Conservation (phyloP, 768 basidiomycete genomes). For the Russula abietina region DNA sequence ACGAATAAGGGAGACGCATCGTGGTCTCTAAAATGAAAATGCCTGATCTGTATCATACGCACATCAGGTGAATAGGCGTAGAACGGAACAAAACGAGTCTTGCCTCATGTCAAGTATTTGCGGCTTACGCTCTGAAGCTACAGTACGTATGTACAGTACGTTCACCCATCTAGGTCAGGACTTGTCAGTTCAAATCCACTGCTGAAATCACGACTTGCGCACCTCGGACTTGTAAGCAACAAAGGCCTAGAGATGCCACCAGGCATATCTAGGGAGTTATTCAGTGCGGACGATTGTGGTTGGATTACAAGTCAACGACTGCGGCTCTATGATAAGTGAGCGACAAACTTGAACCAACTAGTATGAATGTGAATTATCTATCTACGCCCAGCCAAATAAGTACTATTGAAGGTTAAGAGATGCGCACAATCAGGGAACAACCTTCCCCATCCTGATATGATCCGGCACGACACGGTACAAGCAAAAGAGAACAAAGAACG, state of each 20-base stretch:
- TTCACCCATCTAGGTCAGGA: background rate
- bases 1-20: background rate
- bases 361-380: slow-evolving; percentile 10
- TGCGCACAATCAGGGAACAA: background rate
- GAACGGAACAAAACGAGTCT: background rate
- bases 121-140: background rate
- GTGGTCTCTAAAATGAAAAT: background rate
- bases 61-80: background rate
- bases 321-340: slow-evolving; percentile 8
- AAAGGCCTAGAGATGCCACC: background rate
- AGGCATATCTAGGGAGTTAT: background rate
- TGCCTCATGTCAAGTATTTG: background rate
- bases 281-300: background rate
- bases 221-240: slow-evolving; percentile 6
- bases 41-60: background rate
- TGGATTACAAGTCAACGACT: slow-evolving; percentile 11
- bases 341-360: slow-evolving; percentile 6
- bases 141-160: background rate
- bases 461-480: background rate
- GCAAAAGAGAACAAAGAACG: background rate
- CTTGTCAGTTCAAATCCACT: background rate
- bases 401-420: background rate
- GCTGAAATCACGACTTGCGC: slow-evolving; percentile 4
- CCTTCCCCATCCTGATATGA: background rate
- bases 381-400: slow-evolving; percentile 4